Base-by-base conservation (phyloP, 176 grass and related monocot genomes). In the Triticum monococcum region DNA sequence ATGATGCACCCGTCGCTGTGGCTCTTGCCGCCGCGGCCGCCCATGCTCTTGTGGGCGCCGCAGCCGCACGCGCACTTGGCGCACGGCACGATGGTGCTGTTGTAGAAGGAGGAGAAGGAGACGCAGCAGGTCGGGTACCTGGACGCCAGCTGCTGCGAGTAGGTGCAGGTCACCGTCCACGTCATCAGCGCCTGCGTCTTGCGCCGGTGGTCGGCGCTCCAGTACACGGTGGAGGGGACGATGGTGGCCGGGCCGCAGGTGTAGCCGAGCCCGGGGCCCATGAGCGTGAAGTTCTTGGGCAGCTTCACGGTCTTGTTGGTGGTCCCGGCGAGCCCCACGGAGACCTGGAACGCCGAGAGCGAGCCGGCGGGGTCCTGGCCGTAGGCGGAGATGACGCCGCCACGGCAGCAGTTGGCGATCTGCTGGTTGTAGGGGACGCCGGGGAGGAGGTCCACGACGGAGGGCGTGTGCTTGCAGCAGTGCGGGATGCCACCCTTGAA, bases 361-460 rank as follows among this genome's bases (percentile, higher is more conserved):
- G 97, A 48, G 2, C 59, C 81, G 1, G 90, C 83, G 0, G 85
- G 90, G 66, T 99, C 94, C 85, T 98, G 97, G 20, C 93, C 94
- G 61, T 83, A 98, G 77, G 94, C 88, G 11, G 82, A 78, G 9
- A 98, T 64, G 12, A 98, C 97, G 30, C 97, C 96, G n/a, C 84
- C 97, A 60, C 94, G 94, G 92, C 97, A 98, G 89, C 97, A 98
- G 89, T 96, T 98, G 59, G 97, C 97, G 78, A 98, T 96, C 88
- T 98, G 97, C 86, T 96, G 93, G 84, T 98, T 98, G 92, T 94
- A 98, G 31, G 97, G 97, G 4, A 96, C 94, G n/a, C 97, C 97
- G 0, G 97, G 96, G 8, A 98, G 94, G 75, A 98, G 82, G 83
- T 98, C 97, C 2, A 98, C 93, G 2, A 98, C 16, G 64, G 88